These are phyloP conservation scores for Vicia villosa DNA, from an alignment of 306 rosid species.

Conservation along the genomic window DNA sequence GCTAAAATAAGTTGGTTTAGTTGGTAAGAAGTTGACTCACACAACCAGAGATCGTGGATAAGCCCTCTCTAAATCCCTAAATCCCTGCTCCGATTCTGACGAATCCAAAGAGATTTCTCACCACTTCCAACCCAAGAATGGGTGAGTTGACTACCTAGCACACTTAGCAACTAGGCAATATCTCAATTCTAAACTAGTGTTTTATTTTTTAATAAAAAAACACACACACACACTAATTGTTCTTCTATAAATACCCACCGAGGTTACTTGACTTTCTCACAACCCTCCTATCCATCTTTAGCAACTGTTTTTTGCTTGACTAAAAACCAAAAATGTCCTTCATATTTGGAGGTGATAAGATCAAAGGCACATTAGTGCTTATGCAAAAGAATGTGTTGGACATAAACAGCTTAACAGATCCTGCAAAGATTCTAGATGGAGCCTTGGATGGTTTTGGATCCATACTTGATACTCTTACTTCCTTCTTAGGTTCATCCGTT, in stretches of 20 bases:
- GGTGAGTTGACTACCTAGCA: too few relatives aligned
- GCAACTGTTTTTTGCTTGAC: background rate
- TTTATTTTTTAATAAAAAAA: background rate
- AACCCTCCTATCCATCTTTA: background rate
- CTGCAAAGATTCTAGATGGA: background rate
- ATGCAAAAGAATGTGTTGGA: slow-evolving; percentile 41
- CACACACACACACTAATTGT: background rate
- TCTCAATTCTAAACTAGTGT: background rate
- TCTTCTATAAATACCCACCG: slow-evolving; percentile 16
- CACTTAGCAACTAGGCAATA: background rate
- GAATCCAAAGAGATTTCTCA: too few relatives aligned
- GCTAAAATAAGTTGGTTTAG: too few relatives aligned
- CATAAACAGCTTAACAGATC: slow-evolving; percentile 9
- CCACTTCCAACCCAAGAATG: too few relatives aligned
- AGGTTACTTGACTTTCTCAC: slow-evolving; percentile 10
- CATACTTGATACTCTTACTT: background rate
- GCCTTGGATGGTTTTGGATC: background rate
- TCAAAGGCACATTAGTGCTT: slow-evolving; percentile 37
- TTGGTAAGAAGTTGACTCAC: too few relatives aligned
- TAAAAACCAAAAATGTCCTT: slow-evolving; percentile 1
- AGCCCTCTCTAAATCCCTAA: too few relatives aligned
- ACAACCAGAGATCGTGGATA: too few relatives aligned
- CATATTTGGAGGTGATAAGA: slow-evolving; percentile 1
- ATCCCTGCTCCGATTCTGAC: too few relatives aligned
- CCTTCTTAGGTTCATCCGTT: slow-evolving; percentile 4